Percentiles rank a stretch among this genome's conserved stretches.
phyloP scores from a whole-genome alignment of 2,329 filamentous ascomycete species.

The Drechslerella dactyloides region DNA sequence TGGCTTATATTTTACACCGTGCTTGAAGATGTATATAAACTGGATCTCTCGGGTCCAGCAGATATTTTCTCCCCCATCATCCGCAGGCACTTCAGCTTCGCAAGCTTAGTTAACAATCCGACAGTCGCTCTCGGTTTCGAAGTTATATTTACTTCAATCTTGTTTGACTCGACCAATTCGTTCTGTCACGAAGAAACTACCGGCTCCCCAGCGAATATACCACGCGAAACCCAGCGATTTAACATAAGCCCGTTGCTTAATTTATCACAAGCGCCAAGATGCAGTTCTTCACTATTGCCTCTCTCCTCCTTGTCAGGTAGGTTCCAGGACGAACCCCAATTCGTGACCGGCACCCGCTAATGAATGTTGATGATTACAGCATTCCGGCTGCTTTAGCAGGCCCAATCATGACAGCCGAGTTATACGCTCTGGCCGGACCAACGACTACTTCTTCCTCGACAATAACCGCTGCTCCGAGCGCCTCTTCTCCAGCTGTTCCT shows the following conservation, averaged over 20 bases:
- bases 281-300: conserved; percentile 15
- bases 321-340: not conserved
- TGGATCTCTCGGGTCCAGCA: too few relatives aligned
- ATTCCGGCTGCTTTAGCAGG: conserved; percentile 7
- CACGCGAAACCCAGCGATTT: not conserved
- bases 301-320: conserved; percentile 6
- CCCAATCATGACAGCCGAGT: conserved; percentile 12
- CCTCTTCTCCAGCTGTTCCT: not conserved
- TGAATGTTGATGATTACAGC: not conserved
- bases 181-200: too few relatives aligned
- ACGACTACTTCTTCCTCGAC: conserved; percentile 6
- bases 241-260: not conserved
- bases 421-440: conserved; percentile 5
- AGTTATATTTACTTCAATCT: too few relatives aligned
- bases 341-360: not conserved
- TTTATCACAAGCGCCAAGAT: conserved; percentile 16
- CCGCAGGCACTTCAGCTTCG: too few relatives aligned
- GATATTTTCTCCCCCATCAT: too few relatives aligned
- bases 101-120: too few relatives aligned
- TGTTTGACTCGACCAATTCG: too few relatives aligned
- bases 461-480: not conserved
- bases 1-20: too few relatives aligned
- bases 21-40: too few relatives aligned
- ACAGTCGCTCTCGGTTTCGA: too few relatives aligned
- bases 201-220: not conserved